Conservation (phyloP, 2,329 filamentous ascomycete species). For the Hypoxylon sp. region DNA sequence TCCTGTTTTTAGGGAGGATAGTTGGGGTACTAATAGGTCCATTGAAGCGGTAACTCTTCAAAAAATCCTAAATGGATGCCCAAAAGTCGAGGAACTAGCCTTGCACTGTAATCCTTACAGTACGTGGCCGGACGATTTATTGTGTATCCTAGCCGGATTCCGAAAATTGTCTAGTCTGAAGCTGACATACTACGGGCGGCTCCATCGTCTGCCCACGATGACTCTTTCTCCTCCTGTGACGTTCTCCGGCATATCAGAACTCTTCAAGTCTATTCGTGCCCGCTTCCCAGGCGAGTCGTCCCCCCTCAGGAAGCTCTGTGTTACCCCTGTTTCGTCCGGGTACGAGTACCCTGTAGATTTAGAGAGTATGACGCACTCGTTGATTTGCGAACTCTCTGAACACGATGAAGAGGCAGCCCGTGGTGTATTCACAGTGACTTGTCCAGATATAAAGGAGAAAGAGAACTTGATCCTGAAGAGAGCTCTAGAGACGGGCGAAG, state of each 20-base stretch:
- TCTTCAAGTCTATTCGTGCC: neutral
- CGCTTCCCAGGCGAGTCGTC: neutral
- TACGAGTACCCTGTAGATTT: too few relatives aligned
- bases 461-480: neutral
- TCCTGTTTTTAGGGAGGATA: too few relatives aligned
- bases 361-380: too few relatives aligned
- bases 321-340: too few relatives aligned
- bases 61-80: neutral
- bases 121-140: neutral
- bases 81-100: constrained; percentile 13
- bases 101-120: neutral
- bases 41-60: neutral
- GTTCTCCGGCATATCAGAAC: neutral
- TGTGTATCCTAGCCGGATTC: neutral
- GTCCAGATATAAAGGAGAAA: neutral
- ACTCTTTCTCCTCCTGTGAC: neutral
- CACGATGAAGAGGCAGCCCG: neutral
- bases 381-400: neutral
- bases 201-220: neutral
- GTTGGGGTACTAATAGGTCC: too few relatives aligned
- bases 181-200: neutral
- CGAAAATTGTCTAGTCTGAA: neutral
- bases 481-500: neutral
- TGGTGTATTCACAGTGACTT: neutral
- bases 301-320: neutral